Percentiles rank a stretch among this genome's conserved stretches.
Evolutionary conservation across 768 basidiomycete genomes (phyloP).

Genomic region (Holtermanniella nyarrowii): DNA sequence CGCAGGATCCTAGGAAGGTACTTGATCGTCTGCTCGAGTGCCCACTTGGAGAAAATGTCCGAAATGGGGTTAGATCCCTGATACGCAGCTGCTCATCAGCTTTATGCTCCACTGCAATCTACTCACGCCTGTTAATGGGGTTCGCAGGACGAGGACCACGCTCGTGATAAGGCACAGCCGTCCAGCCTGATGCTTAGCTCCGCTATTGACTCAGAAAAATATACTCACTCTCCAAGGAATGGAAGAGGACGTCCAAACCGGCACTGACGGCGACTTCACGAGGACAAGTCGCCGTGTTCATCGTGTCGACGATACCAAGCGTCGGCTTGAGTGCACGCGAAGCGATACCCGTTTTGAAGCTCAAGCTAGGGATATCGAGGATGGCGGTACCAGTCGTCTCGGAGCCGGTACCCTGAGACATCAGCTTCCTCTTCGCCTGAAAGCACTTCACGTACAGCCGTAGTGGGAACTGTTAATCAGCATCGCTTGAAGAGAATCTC

Average conservation of each 20-base stretch:
- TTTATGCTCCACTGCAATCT: not conserved
- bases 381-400: constrained; percentile 95
- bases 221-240: constrained; percentile 76
- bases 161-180: constrained; percentile 56
- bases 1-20: constrained; percentile 78
- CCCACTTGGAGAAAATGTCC: constrained; percentile 90
- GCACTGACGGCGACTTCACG: constrained; percentile 85
- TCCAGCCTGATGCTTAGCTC: constrained; percentile 11
- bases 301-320: constrained; percentile 74
- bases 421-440: not conserved
- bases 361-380: constrained; percentile 68
- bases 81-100: constrained; percentile 23
- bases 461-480: constrained; percentile 50
- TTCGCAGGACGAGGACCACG: constrained; percentile 80
- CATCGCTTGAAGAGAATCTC: not conserved
- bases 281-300: constrained; percentile 84
- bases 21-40: constrained; percentile 74
- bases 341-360: constrained; percentile 95
- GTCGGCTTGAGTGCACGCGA: constrained; percentile 81
- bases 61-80: constrained; percentile 50
- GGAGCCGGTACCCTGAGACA: constrained; percentile 43
- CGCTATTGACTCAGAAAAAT: not conserved
- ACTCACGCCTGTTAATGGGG: constrained; percentile 67
- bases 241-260: constrained; percentile 93
- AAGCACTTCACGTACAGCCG: constrained; percentile 49